Evolutionary conservation across 2,329 filamentous ascomycete genomes (phyloP), one percentile per base, ranked within the genome.

Genomic region (Hypoxylon sp.): DNA sequence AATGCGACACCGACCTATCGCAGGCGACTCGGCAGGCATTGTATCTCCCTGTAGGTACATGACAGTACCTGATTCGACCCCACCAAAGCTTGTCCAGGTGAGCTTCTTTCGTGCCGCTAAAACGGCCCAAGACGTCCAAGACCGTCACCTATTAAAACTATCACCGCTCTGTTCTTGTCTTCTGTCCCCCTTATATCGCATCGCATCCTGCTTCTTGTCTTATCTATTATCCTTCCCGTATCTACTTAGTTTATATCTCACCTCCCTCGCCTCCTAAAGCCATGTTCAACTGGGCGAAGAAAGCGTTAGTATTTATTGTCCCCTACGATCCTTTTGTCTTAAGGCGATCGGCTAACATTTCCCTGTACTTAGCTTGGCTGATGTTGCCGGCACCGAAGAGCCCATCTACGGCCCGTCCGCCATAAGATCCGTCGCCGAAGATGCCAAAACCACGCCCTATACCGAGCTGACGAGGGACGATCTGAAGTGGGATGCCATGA

Each of bases 281-380:
- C 76, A 95, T 91, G 88, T 93, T 96, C 82, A 95, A 92, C 82
- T 97, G 92, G 92, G 88, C 92, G 69, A 95, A 96, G 80, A 89
- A 94, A 78, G 87, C 89, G 92, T 95, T 82, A 78, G 90, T 52
- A 59, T 47, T n/a, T 45, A 23, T 49, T 58, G 9, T n/a, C 20
- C 35, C 48, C 58, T 40, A 53, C 62, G 42, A 55, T 67, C 61
- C 48, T 31, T 59, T 47, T 53, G 47, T n/a, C 61, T 59, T 67
- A 38, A 31, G 45, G 42, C 61, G 46, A 51, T 53, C 61, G 42
- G 57, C 68, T 70, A 68, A 70, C 63, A 55, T 55, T 47, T 58
- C 50, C 49, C 49, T n/a, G n/a, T n/a, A n/a, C 64, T 68, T 35
- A 88, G 85, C 75, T 77, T 89, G 77, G 85, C 83, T 75, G 83